Base-by-base conservation (phyloP, 306 rosid genomes). In the Casuarina cunninghamiana region DNA sequence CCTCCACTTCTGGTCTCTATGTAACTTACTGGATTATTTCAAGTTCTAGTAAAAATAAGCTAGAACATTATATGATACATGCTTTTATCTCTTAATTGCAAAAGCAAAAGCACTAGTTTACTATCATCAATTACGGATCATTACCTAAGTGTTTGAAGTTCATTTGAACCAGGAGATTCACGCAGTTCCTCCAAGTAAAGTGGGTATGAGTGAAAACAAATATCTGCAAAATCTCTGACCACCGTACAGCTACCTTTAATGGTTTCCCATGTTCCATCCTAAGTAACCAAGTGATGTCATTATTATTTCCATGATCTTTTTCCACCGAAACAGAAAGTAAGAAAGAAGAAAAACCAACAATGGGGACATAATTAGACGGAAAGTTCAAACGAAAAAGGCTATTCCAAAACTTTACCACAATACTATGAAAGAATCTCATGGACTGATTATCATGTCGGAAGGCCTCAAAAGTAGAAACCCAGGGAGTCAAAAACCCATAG, bases 221-320 rank as follows among this genome's bases (percentile, higher is more conserved):
- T 21, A 85, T 93, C 97, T 49, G 90, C 93, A 83, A 91, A 91
- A 86, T 93, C 97, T 79, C 96, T 86, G 80, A 93, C 97, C 2
- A 84, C 97, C 1, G 97, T 93, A 66, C 96, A 91, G 72, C 96
- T 89, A 12, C 97, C 96, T 75, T 89, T 81, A 54, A 91, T 81
- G n/a, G 97, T 93, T 60, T 89, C 94, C 93, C 79, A 88, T 39
- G 96, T 93, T 83, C 97, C 97, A 79, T 93, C 94, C 97, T 93
- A 44, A 68, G 46, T 15, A 43, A 71, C 43, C 79, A 79, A 26
- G 5, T 11, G 49, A 38, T 74, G 68, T 1, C 58, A 39, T 53
- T 6, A 48, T 8, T 48, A 48, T 10, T 8, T 19, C 21, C 26
- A 38, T 58, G 38, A 19, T 58, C 38, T 58, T 21, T 44, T 17